Conservation (phyloP, 441 rosid species). For the Eutrema salsugineum region DNA sequence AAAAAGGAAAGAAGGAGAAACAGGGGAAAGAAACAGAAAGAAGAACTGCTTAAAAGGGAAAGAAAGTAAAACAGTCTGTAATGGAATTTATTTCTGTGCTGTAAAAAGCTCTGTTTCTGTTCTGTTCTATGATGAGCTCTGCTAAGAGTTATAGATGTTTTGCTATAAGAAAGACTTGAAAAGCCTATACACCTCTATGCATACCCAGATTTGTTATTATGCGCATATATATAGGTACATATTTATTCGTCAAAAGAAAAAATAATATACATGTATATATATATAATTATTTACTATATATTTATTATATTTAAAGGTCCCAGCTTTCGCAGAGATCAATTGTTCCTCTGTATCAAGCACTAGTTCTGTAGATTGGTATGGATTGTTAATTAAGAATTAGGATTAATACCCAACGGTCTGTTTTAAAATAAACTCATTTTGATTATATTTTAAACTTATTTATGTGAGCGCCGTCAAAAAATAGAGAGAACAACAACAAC, state of each 20-base stretch:
- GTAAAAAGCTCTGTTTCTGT: conserved; percentile 29
- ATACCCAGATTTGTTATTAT: conserved; percentile 30
- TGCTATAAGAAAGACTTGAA: conserved; percentile 26
- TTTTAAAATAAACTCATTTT: background rate
- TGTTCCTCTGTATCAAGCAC: conserved; percentile 35
- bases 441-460: background rate
- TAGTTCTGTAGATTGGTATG: conserved; percentile 24
- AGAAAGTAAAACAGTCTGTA: conserved; percentile 15
- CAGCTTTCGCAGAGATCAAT: conserved; percentile 31
- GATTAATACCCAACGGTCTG: background rate
- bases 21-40: conserved; percentile 27
- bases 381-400: conserved; percentile 13
- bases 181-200: conserved; percentile 26
- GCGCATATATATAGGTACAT: background rate
- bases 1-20: conserved; percentile 14
- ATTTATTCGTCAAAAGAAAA: background rate
- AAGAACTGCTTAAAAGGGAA: conserved; percentile 21
- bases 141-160: conserved; percentile 28
- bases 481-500: too few relatives aligned
- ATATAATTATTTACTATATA: background rate
- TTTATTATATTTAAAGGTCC: conserved; percentile 19
- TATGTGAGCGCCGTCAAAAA: background rate
- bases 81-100: background rate
- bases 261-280: background rate
- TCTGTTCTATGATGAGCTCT: conserved; percentile 21